A percentile compares a stretch with the other conserved stretches of the same genome.
These are phyloP conservation scores for Penicillium bovifimosum DNA, from an alignment of 495 filamentous ascomycete genomes.

Conservation along the genomic window DNA sequence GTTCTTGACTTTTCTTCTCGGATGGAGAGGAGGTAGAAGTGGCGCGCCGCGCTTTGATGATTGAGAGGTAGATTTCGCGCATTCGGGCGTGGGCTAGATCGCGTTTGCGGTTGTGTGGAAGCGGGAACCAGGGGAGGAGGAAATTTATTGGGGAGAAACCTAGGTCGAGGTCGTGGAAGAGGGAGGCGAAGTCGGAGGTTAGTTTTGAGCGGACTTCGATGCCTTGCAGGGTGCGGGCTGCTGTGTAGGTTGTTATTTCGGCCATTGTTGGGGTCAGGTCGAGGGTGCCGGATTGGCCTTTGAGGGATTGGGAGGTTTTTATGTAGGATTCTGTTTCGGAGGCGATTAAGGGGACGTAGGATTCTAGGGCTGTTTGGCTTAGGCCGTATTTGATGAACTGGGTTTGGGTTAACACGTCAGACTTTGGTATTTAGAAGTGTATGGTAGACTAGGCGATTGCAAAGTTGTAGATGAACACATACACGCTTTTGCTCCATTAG, in stretches of 20 bases:
- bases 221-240: constrained; percentile 73
- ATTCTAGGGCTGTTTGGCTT: constrained; percentile 66
- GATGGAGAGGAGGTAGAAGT: constrained; percentile 23
- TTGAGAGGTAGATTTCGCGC: constrained; percentile 71
- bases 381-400: constrained; percentile 85
- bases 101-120: constrained; percentile 75
- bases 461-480: background rate
- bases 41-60: constrained; percentile 59
- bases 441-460: no score
- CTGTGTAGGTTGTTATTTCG: constrained; percentile 82
- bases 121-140: constrained; percentile 78
- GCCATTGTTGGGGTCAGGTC: constrained; percentile 68
- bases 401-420: background rate
- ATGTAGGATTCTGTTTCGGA: constrained; percentile 68
- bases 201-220: constrained; percentile 73
- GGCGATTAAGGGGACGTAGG: constrained; percentile 73
- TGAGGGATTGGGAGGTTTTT: constrained; percentile 59
- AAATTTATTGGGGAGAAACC: constrained; percentile 84
- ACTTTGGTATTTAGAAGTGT: background rate
- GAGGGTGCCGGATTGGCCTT: constrained; percentile 57
- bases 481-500: constrained; percentile 79
- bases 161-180: constrained; percentile 80
- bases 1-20: constrained; percentile 32
- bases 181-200: constrained; percentile 56
- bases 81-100: constrained; percentile 71